Percentiles rank a stretch among this genome's conserved stretches.
These are phyloP conservation scores for Salix dunnii DNA, from an alignment of 345 rosid species.

Conservation along the genomic window DNA sequence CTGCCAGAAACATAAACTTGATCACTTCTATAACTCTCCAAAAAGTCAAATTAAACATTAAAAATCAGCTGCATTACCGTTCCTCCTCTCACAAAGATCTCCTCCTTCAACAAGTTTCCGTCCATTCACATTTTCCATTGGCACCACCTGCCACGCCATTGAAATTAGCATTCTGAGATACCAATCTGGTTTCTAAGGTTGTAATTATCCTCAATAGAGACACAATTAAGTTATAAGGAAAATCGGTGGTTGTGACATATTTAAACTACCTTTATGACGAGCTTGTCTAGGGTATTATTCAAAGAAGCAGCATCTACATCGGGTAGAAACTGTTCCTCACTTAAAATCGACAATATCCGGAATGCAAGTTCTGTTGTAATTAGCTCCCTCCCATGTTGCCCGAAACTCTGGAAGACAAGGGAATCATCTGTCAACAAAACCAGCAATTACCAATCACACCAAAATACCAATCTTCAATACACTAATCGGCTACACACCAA, in stretches of 20 bases:
- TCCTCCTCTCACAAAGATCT: slow-evolving; percentile 93
- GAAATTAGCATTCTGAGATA: slow-evolving; percentile 12
- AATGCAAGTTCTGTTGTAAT: slow-evolving; percentile 87
- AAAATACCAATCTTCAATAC: slow-evolving; percentile 26
- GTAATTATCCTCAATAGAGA: neutral
- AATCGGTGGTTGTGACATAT: neutral
- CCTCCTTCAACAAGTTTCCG: slow-evolving; percentile 92
- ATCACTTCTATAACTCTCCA: slow-evolving; percentile 11
- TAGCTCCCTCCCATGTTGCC: slow-evolving; percentile 98
- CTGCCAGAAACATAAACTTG: slow-evolving; percentile 34
- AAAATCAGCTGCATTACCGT: slow-evolving; percentile 44
- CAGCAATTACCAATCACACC: slow-evolving; percentile 49
- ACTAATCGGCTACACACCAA: slow-evolving; percentile 31
- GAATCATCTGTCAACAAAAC: slow-evolving; percentile 88
- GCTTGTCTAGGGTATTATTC: slow-evolving; percentile 54
- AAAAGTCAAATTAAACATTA: slow-evolving; percentile 11
- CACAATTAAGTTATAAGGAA: neutral
- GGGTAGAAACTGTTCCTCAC: slow-evolving; percentile 77
- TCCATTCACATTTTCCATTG: slow-evolving; percentile 90
- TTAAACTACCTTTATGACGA: slow-evolving; percentile 65
- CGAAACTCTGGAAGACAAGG: slow-evolving; percentile 99
- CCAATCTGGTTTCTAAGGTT: neutral
- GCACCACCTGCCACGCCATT: slow-evolving; percentile 58
- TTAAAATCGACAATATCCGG: slow-evolving; percentile 73
- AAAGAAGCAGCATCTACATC: slow-evolving; percentile 34